A percentile compares a stretch with the other conserved stretches of the same genome.
Evolutionary conservation across 2,329 filamentous ascomycete genomes (phyloP).

Genomic region (Claviceps sp.): DNA sequence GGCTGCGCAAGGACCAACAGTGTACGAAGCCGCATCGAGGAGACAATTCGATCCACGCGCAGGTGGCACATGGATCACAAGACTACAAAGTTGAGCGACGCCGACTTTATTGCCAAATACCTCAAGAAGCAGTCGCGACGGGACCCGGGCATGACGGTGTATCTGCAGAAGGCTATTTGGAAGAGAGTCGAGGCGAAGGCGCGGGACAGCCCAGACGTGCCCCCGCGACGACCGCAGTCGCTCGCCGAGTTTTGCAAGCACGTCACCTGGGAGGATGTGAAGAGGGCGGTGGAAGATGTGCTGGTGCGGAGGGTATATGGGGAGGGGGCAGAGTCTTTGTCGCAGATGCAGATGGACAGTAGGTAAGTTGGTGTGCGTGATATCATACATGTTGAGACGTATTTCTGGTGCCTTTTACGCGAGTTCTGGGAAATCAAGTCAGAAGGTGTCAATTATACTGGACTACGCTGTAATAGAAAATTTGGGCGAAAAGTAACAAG

Average conservation of each 20-base stretch:
- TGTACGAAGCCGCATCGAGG: slow-evolving; percentile 17
- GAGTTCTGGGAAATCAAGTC: too few relatives aligned
- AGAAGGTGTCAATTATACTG: too few relatives aligned
- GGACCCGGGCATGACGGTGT: slow-evolving; percentile 19
- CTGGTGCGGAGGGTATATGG: slow-evolving; percentile 14
- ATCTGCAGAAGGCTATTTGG: slow-evolving; percentile 20
- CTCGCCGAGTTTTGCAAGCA: slow-evolving; percentile 21
- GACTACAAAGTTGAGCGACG: slow-evolving; percentile 17
- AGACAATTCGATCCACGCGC: slow-evolving; percentile 22
- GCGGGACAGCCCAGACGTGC: slow-evolving; percentile 1
- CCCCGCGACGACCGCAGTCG: slow-evolving; percentile 10
- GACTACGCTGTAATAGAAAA: too few relatives aligned
- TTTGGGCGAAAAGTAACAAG: too few relatives aligned
- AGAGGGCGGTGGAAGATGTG: slow-evolving; percentile 17
- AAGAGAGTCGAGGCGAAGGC: slow-evolving; percentile 11
- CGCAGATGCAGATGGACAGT: slow-evolving; percentile 1
- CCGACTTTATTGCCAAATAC: slow-evolving; percentile 18
- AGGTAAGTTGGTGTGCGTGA: neutral
- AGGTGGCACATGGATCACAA: slow-evolving; percentile 27
- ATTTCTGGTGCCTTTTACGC: too few relatives aligned
- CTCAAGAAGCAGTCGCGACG: slow-evolving; percentile 23
- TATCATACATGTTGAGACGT: too few relatives aligned
- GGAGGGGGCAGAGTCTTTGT: slow-evolving; percentile 6
- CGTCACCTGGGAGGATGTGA: slow-evolving; percentile 22
- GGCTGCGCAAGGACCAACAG: slow-evolving; percentile 1